Conservation (phyloP, 768 basidiomycete species). For the Russula vinacea region DNA sequence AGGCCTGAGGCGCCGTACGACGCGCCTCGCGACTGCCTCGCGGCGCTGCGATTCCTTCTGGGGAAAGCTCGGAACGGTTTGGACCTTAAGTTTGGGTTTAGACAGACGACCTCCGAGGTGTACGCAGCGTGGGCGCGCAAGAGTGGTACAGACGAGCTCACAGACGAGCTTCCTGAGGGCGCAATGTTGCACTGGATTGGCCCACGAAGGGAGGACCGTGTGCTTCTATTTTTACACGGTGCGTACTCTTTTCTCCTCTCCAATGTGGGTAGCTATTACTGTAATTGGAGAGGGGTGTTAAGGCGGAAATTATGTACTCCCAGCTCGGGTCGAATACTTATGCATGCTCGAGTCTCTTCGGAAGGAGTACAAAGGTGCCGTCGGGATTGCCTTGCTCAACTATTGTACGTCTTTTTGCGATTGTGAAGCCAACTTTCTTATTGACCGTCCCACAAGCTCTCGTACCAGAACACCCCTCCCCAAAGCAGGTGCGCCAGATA, state of each 20-base stretch:
- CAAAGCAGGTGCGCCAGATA: constrained; percentile 16
- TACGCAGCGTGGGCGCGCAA: not conserved
- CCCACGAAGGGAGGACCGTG: constrained; percentile 3
- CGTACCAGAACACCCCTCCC: not conserved
- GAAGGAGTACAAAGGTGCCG: constrained; percentile 6
- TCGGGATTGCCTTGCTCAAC: constrained; percentile 15
- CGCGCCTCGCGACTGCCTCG: not conserved
- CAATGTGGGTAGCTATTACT: not conserved
- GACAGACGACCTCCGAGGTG: not conserved
- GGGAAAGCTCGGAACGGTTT: not conserved
- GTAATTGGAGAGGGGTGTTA: not conserved
- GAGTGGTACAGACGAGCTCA: not conserved
- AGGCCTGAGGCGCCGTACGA: not conserved
- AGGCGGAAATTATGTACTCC: constrained; percentile 18
- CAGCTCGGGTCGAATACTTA: not conserved
- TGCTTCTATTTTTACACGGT: constrained; percentile 20
- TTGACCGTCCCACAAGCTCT: not conserved
- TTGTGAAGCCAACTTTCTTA: not conserved
- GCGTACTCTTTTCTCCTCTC: not conserved
- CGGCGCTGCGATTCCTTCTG: not conserved
- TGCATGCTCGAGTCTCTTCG: constrained; percentile 6
- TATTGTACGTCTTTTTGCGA: constrained; percentile 8
- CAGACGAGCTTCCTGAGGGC: constrained; percentile 10
- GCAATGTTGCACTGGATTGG: constrained; percentile 22
- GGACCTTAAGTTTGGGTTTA: not conserved